Conservation (phyloP, 2,329 filamentous ascomycete genomes). For the Pseudogymnoascus sp. region DNA sequence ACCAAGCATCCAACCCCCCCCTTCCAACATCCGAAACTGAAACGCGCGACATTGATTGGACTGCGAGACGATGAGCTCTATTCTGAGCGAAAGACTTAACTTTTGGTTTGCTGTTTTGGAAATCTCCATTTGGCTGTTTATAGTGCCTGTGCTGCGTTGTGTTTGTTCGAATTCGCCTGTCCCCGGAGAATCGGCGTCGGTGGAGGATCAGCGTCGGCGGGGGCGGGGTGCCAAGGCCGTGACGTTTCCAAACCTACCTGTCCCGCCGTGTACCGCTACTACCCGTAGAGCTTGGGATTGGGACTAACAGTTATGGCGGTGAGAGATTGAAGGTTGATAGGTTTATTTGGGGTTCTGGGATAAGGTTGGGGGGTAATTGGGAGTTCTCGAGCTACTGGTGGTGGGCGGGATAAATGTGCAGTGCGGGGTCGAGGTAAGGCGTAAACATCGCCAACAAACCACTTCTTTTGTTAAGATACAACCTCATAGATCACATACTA, state of each 20-base stretch:
- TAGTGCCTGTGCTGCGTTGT: not conserved
- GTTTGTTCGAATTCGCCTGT: not conserved
- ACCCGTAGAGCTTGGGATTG: not conserved
- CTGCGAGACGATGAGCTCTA: no score
- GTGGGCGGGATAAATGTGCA: not conserved
- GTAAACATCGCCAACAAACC: not conserved
- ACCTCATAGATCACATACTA: not conserved
- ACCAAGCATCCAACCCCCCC: no score
- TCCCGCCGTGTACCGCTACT: not conserved
- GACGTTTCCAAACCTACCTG: not conserved
- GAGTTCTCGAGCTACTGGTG: not conserved
- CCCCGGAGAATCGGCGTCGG: not conserved
- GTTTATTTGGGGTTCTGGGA: not conserved
- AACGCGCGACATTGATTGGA: no score
- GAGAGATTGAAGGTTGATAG: not conserved
- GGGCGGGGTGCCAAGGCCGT: not conserved
- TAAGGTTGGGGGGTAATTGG: not conserved
- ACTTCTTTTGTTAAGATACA: not conserved
- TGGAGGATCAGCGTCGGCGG: not conserved
- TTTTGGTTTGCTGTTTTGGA: no score
- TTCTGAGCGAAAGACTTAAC: no score
- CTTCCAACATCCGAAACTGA: no score
- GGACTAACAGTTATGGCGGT: not conserved
- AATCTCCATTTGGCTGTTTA: no score
- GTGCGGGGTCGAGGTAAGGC: not conserved